These are phyloP conservation scores for Saturnispora quitensis DNA, from an alignment of 805 yeast genomes.

Conservation along the genomic window DNA sequence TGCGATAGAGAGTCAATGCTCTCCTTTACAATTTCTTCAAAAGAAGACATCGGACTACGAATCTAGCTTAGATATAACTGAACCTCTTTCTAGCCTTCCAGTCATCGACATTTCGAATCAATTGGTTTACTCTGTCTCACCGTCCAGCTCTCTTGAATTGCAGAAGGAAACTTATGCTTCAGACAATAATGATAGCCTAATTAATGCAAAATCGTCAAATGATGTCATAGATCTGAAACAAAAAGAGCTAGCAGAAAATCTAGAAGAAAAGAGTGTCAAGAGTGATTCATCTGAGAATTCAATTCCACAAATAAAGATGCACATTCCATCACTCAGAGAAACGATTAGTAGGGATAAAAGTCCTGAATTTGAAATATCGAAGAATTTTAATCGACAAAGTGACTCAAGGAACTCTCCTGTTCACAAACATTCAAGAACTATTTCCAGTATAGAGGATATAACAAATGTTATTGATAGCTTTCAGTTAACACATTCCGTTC, in stretches of 20 bases:
- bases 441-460: conserved; percentile 15
- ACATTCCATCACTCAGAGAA: not conserved
- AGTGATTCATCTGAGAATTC: not conserved
- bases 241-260: not conserved
- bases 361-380: conserved; percentile 6
- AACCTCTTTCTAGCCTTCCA: not conserved
- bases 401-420: not conserved
- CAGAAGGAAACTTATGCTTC: not conserved
- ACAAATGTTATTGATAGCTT: conserved; percentile 12
- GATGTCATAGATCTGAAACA: not conserved
- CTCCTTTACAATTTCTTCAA: not conserved
- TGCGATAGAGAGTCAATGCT: not conserved
- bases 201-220: not conserved
- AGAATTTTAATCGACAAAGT: not conserved
- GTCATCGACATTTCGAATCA: not conserved
- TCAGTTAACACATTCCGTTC: conserved; percentile 3
- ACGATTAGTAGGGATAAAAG: not conserved
- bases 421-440: conserved; percentile 13
- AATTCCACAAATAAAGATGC: not conserved
- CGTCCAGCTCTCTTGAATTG: not conserved
- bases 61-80: not conserved
- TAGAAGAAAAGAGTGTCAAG: not conserved
- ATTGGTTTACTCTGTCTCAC: not conserved
- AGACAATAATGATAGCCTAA: not conserved
- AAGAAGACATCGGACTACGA: not conserved